Conservation (phyloP, 768 basidiomycete genomes). For the Podaxis sp. region DNA sequence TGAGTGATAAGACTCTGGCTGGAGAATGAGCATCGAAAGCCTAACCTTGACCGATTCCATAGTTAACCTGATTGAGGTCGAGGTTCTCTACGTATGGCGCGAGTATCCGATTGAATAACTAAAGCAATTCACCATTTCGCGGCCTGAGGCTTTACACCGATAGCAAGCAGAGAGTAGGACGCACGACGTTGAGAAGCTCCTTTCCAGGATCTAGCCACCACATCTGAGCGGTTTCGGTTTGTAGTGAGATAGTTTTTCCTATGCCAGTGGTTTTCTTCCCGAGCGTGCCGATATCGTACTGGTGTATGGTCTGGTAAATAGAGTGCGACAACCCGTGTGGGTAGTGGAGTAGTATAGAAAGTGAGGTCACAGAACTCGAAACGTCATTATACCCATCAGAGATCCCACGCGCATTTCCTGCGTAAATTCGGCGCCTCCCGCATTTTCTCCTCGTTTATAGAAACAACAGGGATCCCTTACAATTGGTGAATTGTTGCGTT, state of each 20-base stretch:
- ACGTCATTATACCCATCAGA: conserved; percentile 8
- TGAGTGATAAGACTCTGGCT: conserved; percentile 3
- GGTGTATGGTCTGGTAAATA: not conserved
- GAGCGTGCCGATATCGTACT: not conserved
- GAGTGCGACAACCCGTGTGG: not conserved
- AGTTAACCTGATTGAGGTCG: conserved; percentile 91
- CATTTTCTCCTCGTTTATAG: no score
- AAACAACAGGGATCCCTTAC: no score
- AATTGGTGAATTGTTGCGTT: no score
- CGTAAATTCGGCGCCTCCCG: no score
- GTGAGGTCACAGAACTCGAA: conserved; percentile 7
- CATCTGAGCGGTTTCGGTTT: conserved; percentile 36
- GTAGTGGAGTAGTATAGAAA: not conserved
- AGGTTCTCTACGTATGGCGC: conserved; percentile 96
- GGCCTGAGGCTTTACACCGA: not conserved
- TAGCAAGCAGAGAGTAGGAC: conserved; percentile 23
- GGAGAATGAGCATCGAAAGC: conserved; percentile 6
- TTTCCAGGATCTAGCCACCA: conserved; percentile 90
- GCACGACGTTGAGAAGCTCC: conserved; percentile 76
- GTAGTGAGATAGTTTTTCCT: not conserved
- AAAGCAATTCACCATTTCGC: conserved; percentile 1
- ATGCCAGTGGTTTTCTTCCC: not conserved
- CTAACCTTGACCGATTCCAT: conserved; percentile 84
- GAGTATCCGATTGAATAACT: conserved; percentile 87
- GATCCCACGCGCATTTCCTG: not conserved